Base-by-base conservation (phyloP, 148 eudicot species). In the Dianthus caryophyllus region DNA sequence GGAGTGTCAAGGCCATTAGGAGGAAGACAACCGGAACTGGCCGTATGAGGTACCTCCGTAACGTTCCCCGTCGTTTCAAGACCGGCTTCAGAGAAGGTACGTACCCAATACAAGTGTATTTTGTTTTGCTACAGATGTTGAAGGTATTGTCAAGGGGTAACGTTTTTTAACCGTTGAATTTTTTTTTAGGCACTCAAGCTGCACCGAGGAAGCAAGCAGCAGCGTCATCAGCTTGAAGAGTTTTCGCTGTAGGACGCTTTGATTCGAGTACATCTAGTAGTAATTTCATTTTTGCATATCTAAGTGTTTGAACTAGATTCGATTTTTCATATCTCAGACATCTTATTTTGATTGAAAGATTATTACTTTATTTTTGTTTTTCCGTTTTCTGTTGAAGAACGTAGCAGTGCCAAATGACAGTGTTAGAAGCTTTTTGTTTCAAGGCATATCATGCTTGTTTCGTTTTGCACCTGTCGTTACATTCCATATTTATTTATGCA, bases 1-100 rank as follows among this genome's bases (percentile, higher is more conserved):
- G 97, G 97, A 86, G 97, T 77, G 81, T 69, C 69, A 91, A 91
- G 84, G 97, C 97, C 1, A 91, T 91, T 30, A 71, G 97, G 44
- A 81, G 95, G 76, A 91, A 91, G 95, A 91, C 97, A 20, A 91
- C 97, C 10, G 97, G 97, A 65, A 91, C 97, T 52, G 96, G 97
- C 12, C 84, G 97, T 46, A 88, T 91, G 97, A 86, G 92, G 88
- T 88, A 86, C 67, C 89, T 91, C 59, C 96, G 97, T 63, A 63
- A 91, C 48, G 92, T 91, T 5, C 96, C 97, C 20, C 86, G 96
- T 61, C 75, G 97, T 30, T 91, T 91, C 87, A 91, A 91, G 87
- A 86, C 87, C 39, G 81, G 81, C 52, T 91, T 91, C 69, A 86
- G 96, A 81, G 97, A 91, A 80, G 97, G 97, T 86, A 76, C 17